Conservation (phyloP, 257 asterid species). For the Petrea volubilis region DNA sequence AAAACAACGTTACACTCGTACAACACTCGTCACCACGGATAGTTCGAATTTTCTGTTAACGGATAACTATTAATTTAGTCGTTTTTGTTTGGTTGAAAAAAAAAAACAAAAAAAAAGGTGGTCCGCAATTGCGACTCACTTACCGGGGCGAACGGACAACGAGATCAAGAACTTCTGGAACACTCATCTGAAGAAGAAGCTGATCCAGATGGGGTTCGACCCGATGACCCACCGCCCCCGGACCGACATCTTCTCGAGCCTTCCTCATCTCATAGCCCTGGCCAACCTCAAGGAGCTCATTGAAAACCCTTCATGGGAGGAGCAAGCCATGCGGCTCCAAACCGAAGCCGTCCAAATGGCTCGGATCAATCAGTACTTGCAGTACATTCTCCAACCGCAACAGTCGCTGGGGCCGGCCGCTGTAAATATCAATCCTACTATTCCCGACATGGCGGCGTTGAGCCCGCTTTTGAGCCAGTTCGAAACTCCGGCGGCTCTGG, state of each 20-base stretch:
- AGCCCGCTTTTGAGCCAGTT: slow-evolving; percentile 24
- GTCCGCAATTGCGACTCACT: slow-evolving; percentile 75
- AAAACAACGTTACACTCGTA: too few species aligned
- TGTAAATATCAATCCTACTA: not conserved
- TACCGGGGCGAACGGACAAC: slow-evolving; percentile 77
- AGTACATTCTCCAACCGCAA: slow-evolving; percentile 48
- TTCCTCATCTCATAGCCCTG: slow-evolving; percentile 70
- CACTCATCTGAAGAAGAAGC: too few species aligned
- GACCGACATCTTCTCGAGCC: slow-evolving; percentile 63
- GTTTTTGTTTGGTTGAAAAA: not conserved
- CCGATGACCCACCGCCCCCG: slow-evolving; percentile 88
- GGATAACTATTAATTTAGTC: too few species aligned
- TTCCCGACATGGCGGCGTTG: slow-evolving; percentile 31
- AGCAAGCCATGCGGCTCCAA: slow-evolving; percentile 66
- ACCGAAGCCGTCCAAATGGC: slow-evolving; percentile 60
- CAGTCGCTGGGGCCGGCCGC: not conserved
- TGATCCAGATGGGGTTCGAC: slow-evolving; percentile 85
- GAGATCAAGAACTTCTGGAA: slow-evolving; percentile 87
- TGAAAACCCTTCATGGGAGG: slow-evolving; percentile 58
- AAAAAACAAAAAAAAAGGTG: slow-evolving; percentile 54
- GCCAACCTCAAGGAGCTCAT: slow-evolving; percentile 62
- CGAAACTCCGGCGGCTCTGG: slow-evolving; percentile 21
- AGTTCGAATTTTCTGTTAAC: too few species aligned
- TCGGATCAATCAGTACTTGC: slow-evolving; percentile 56
- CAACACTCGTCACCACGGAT: too few species aligned